Evolutionary conservation across 805 yeast species (phyloP).

Genomic region (Maudiozyma bulderi): DNA sequence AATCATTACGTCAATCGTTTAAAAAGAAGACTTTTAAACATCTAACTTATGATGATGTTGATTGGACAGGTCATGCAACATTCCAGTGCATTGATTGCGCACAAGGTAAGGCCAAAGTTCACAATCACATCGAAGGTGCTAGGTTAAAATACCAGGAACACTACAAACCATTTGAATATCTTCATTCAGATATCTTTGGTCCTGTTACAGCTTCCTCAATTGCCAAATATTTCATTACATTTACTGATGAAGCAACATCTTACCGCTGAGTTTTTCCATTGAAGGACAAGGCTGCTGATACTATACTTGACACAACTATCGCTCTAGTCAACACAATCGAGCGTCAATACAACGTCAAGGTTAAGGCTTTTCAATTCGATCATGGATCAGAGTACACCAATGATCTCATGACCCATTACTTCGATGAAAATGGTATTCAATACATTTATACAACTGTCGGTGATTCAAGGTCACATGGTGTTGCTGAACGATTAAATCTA

Average conservation of each 20-base stretch:
- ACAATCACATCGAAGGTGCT: slow-evolving; percentile 57
- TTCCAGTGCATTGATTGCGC: slow-evolving; percentile 61
- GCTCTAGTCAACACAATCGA: background rate
- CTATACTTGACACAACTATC: background rate
- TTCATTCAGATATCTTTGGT: slow-evolving; percentile 1
- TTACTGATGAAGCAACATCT: background rate
- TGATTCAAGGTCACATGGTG: background rate
- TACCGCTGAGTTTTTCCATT: background rate
- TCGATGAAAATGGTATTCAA: background rate
- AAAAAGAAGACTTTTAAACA: background rate
- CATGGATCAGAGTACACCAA: background rate
- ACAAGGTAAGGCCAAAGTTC: slow-evolving; percentile 58
- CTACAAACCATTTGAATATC: background rate
- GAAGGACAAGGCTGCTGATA: background rate
- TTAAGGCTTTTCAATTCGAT: background rate
- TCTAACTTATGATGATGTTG: background rate
- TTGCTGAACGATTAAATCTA: background rate
- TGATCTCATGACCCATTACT: background rate
- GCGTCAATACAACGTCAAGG: background rate
- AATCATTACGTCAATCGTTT: background rate
- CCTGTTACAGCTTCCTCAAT: background rate
- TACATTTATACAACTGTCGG: background rate
- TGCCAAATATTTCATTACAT: background rate
- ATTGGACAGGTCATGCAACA: slow-evolving; percentile 33
- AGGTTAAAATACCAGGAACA: slow-evolving; percentile 31